Percentiles rank a stretch among this genome's conserved stretches.
Evolutionary conservation across 306 rosid genomes (phyloP).

Genomic region (Trifolium repens): DNA sequence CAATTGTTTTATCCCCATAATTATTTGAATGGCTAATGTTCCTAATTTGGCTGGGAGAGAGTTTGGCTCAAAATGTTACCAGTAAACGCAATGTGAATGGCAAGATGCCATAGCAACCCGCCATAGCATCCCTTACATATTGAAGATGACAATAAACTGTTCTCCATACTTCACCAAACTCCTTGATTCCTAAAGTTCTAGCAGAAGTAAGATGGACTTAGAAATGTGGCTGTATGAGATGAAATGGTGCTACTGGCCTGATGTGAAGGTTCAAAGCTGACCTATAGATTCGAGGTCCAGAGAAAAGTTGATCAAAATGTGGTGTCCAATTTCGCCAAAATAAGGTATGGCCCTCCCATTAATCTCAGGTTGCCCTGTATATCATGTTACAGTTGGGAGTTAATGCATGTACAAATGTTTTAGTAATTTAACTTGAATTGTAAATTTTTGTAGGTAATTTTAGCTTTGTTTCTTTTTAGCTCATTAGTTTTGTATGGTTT

Average conservation of each 20-base stretch:
- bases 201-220: constrained; percentile 13
- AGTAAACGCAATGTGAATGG: constrained; percentile 24
- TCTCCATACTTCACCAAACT: constrained; percentile 1
- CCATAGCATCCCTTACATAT: constrained; percentile 9
- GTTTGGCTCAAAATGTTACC: constrained; percentile 32
- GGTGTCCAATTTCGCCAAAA: constrained; percentile 17
- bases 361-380: constrained; percentile 7
- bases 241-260: constrained; percentile 17
- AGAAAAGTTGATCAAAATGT: background rate
- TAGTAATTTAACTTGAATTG: constrained; percentile 30
- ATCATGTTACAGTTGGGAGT: background rate
- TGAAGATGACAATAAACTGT: constrained; percentile 4
- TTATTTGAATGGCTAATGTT: constrained; percentile 24
- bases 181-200: background rate
- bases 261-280: constrained; percentile 11
- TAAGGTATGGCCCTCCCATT: background rate
- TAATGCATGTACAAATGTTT: constrained; percentile 14
- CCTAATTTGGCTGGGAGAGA: constrained; percentile 13
- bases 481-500: constrained; percentile 9
- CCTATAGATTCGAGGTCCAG: constrained; percentile 26
- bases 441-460: constrained; percentile 12
- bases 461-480: constrained; percentile 19
- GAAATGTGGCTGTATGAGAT: constrained; percentile 12
- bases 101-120: constrained; percentile 20
- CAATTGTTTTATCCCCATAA: constrained; percentile 67